phyloP scores from a whole-genome alignment of 345 rosid species.

The Euclidium syriacum region DNA sequence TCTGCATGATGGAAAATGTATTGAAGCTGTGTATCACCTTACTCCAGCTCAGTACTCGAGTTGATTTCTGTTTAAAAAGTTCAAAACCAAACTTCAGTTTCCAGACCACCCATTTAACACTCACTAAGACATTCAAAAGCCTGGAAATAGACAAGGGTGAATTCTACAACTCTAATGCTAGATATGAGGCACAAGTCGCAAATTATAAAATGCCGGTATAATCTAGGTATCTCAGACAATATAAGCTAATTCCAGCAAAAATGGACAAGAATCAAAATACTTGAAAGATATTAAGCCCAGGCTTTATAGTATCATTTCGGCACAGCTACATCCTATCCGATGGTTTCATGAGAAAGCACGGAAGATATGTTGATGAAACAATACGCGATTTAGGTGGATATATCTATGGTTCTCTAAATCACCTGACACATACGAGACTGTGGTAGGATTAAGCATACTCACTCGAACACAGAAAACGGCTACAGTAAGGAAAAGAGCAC shows the following conservation, averaged over 20 bases:
- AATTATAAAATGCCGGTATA: not conserved
- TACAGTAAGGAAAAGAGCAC: slow-evolving; percentile 6
- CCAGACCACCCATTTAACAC: slow-evolving; percentile 19
- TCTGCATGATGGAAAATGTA: slow-evolving; percentile 34
- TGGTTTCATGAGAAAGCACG: not conserved
- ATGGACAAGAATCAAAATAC: not conserved
- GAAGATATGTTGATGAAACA: slow-evolving; percentile 3
- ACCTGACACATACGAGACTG: not conserved
- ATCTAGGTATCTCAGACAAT: not conserved
- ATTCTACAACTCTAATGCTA: slow-evolving; percentile 11
- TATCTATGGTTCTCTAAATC: not conserved
- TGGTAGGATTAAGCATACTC: not conserved
- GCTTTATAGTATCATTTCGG: not conserved
- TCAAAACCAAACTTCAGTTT: slow-evolving; percentile 26
- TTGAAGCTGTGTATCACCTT: slow-evolving; percentile 31
- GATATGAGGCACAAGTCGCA: slow-evolving; percentile 3
- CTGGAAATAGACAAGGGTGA: not conserved
- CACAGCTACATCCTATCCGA: not conserved
- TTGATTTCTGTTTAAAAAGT: slow-evolving; percentile 30
- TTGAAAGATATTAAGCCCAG: not conserved
- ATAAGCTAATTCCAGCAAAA: not conserved
- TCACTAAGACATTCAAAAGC: slow-evolving; percentile 7
- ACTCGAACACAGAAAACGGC: not conserved
- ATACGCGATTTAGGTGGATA: not conserved
- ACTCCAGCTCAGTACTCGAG: slow-evolving; percentile 31